Percentiles rank a stretch among this genome's conserved stretches.
These are phyloP conservation scores for Sedum album DNA, from an alignment of 164 flowering plant species.

Conservation along the genomic window DNA sequence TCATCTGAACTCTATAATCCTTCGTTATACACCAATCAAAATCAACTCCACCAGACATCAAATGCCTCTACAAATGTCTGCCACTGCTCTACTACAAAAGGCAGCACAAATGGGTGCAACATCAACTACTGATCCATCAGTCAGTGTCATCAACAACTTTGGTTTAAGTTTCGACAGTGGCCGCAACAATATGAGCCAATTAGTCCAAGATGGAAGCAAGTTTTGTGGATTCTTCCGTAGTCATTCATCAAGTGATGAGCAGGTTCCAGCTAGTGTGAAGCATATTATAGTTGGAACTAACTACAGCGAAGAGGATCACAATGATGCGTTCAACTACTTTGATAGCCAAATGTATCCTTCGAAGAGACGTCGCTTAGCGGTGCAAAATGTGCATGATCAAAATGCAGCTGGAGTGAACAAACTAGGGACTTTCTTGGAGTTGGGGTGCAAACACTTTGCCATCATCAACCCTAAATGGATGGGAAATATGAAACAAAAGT, in stretches of 20 bases:
- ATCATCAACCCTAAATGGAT: constrained; percentile 53
- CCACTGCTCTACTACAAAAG: constrained; percentile 80
- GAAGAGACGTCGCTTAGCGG: constrained; percentile 26
- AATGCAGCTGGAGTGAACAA: constrained; percentile 29
- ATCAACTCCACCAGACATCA: constrained; percentile 25
- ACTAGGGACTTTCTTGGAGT: constrained; percentile 93
- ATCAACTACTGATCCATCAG: constrained; percentile 38
- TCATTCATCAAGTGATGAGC: constrained; percentile 20
- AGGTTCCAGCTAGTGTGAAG: constrained; percentile 14
- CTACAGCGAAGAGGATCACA: constrained; percentile 13
- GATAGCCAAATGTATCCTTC: constrained; percentile 28
- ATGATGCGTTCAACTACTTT: constrained; percentile 25
- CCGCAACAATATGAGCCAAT: constrained; percentile 19
- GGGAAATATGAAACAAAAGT: constrained; percentile 60
- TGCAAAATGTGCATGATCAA: constrained; percentile 21
- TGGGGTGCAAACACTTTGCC: constrained; percentile 51
- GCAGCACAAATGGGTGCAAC: constrained; percentile 81
- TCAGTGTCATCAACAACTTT: constrained; percentile 25
- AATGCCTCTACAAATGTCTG: constrained; percentile 48
- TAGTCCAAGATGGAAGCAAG: constrained; percentile 30
- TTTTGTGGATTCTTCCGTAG: constrained; percentile 24
- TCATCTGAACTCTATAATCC: constrained; percentile 19
- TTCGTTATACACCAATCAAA: constrained; percentile 39
- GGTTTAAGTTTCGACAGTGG: constrained; percentile 23
- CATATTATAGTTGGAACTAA: not conserved